Evolutionary conservation across 2,329 filamentous ascomycete species (phyloP).

Genomic region (Xylaria sp.): DNA sequence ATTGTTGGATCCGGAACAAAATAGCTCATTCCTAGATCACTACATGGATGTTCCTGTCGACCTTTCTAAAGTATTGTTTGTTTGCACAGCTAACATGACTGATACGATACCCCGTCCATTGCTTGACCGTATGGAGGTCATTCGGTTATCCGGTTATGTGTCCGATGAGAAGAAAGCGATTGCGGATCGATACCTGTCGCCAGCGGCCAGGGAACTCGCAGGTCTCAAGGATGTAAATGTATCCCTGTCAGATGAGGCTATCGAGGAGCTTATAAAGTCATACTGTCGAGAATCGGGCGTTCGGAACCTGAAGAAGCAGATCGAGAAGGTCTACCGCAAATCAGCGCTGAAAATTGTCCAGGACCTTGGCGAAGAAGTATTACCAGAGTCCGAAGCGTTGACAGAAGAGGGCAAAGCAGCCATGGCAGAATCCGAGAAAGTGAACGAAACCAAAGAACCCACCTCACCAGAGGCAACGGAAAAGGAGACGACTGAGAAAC

Average conservation of each 20-base stretch:
- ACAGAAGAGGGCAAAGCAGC: constrained; percentile 88
- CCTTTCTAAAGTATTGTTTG: constrained; percentile 95
- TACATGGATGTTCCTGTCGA: constrained; percentile 99
- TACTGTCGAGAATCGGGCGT: constrained; percentile 98
- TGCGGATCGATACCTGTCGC: constrained; percentile 90
- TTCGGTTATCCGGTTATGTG: constrained; percentile 94
- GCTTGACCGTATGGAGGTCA: constrained; percentile 97
- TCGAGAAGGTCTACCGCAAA: constrained; percentile 98
- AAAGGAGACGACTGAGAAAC: constrained; percentile 75
- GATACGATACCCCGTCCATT: constrained; percentile 96
- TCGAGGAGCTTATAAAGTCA: constrained; percentile 96
- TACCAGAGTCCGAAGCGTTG: constrained; percentile 83
- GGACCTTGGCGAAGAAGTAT: constrained; percentile 85
- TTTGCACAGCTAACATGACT: constrained; percentile 98
- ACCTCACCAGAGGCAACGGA: constrained; percentile 56
- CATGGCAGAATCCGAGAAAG: constrained; percentile 75
- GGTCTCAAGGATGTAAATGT: constrained; percentile 92
- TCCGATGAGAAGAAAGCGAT: constrained; percentile 99
- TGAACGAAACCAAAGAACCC: constrained; percentile 65
- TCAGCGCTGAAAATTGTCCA: constrained; percentile 97
- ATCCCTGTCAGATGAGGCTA: constrained; percentile 84
- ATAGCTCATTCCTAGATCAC: constrained; percentile 95
- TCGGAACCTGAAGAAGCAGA: constrained; percentile 98
- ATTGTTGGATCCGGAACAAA: constrained; percentile 95
- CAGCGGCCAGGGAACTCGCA: constrained; percentile 92